Percentiles rank a stretch among this genome's conserved stretches.
Evolutionary conservation across 1,284 basidiomycete species (phyloP).

Genomic region (Melampsora americana): DNA sequence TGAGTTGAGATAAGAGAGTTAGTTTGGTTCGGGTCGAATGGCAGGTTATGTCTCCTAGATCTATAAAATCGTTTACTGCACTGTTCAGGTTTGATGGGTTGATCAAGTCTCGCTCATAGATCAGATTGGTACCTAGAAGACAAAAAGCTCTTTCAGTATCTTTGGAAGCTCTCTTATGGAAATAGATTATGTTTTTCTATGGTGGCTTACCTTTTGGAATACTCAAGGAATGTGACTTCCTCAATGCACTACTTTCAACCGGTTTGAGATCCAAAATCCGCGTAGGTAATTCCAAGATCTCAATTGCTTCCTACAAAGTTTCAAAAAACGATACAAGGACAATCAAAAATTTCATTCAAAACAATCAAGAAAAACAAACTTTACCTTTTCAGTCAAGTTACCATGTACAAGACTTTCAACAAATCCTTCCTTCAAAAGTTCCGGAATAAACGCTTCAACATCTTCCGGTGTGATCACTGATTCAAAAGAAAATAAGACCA

Average conservation of each 20-base stretch:
- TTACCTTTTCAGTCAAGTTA: slow-evolving; percentile 73
- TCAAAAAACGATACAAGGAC: not conserved
- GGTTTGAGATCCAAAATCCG: slow-evolving; percentile 64
- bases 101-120: slow-evolving; percentile 69
- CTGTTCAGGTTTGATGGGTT: slow-evolving; percentile 87
- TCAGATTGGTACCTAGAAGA: slow-evolving; percentile 60
- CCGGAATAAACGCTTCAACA: slow-evolving; percentile 65
- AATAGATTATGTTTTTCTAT: slow-evolving; percentile 44
- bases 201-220: slow-evolving; percentile 63
- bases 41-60: slow-evolving; percentile 57
- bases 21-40: slow-evolving; percentile 57
- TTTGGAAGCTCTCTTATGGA: slow-evolving; percentile 45
- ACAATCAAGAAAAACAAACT: not conserved
- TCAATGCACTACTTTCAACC: slow-evolving; percentile 62
- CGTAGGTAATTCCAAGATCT: slow-evolving; percentile 71
- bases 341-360: slow-evolving; percentile 21
- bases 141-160: not conserved
- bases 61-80: slow-evolving; percentile 56
- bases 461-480: slow-evolving; percentile 70
- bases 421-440: slow-evolving; percentile 68
- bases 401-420: slow-evolving; percentile 77
- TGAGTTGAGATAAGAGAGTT: slow-evolving; percentile 64
- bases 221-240: slow-evolving; percentile 64
- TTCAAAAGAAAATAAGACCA: not conserved
- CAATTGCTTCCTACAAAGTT: slow-evolving; percentile 66